Base-by-base conservation (phyloP, 129 eudicot species). In the Artemisia tridentata region DNA sequence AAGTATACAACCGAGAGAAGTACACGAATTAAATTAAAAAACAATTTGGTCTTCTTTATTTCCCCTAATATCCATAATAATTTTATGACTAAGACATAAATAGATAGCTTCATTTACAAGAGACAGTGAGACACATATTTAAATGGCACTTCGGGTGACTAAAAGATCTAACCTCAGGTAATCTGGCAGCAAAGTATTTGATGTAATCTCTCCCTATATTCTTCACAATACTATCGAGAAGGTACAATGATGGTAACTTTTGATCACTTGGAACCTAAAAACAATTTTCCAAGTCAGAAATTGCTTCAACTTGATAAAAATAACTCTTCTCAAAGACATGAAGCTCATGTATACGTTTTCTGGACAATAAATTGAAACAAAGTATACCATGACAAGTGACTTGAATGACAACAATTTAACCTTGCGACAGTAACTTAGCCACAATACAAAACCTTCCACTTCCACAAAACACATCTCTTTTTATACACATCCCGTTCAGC, bases 191-290 rank as follows among this genome's bases (percentile, higher is more conserved):
- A 73, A 93, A 93, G 75, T 80, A 78, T 73, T 85, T 90, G 68
- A 93, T 89, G 81, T 90, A 93, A 68, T 90, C 96, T 75, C 91
- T 80, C 69, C 98, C 97, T 67, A 90, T 89, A 85, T 93, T 90
- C 88, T 93, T 93, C 90, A 93, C 97, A 76, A 93, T 90, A 82
- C 96, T 93, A 80, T 93, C 98, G 54, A 93, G 80, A 27, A 93
- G 89, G 72, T 93, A 93, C 29, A 93, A 82, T 51, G 97, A 93
- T 60, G 98, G 98, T 85, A 93, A 81, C 80, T 93, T 93, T 72
- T 89, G 98, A 55, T 93, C 98, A 21, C 83, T 84, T 7, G 98
- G 92, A 87, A 93, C 96, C 98, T 93, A 90, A 53, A 84, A 66
- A 76, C 47, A 68, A 46, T 52, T 78, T 46, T 49, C 60, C 66